Conservation (phyloP, 148 eudicot species). For the Diospyros lotus region DNA sequence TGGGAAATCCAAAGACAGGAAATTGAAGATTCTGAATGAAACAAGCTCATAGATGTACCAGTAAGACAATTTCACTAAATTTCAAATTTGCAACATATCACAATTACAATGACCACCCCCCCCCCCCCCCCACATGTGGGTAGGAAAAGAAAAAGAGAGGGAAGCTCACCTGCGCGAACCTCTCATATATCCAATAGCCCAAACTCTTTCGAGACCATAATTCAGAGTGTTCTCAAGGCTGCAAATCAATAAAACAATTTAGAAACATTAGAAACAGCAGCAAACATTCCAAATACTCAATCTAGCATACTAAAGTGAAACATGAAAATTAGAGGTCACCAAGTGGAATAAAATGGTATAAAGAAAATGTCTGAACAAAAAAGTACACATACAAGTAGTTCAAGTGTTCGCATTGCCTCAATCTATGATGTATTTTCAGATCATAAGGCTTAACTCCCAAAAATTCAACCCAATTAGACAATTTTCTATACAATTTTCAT, state of each 20-base stretch:
- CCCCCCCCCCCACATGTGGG: not conserved
- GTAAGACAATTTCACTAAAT: not conserved
- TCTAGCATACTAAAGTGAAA: not conserved
- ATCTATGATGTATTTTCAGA: not conserved
- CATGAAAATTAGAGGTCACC: not conserved
- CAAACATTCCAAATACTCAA: constrained; percentile 5
- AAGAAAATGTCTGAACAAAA: not conserved
- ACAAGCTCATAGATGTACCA: not conserved
- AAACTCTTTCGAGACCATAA: constrained; percentile 89
- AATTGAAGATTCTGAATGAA: not conserved
- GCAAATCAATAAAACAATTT: constrained; percentile 24
- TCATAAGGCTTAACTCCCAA: not conserved
- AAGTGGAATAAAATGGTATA: not conserved
- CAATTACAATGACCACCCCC: not conserved
- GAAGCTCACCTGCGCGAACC: constrained; percentile 69
- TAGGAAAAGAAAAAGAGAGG: not conserved
- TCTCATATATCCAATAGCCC: constrained; percentile 88
- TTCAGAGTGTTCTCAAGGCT: constrained; percentile 90
- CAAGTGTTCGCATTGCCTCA: not conserved
- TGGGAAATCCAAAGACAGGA: not conserved
- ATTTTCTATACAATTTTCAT: not conserved
- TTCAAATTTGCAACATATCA: not conserved
- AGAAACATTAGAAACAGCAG: constrained; percentile 1
- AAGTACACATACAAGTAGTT: not conserved
- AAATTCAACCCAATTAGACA: not conserved